These are phyloP conservation scores for Draba incana DNA, from an alignment of 345 rosid genomes.

Conservation along the genomic window DNA sequence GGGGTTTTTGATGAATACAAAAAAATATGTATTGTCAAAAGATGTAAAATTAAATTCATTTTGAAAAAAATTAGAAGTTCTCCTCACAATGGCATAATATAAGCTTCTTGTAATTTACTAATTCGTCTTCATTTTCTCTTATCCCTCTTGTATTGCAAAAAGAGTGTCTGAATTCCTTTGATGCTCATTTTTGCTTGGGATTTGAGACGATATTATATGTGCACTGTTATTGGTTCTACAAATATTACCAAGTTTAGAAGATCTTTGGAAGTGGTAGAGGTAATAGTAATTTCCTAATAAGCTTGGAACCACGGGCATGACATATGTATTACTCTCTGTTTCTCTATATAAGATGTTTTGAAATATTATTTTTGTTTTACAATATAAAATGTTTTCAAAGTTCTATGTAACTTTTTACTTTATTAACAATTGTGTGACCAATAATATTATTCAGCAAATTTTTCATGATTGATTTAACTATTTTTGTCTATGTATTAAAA, in stretches of 20 bases:
- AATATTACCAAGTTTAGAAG: neutral
- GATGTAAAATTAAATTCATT: conserved; percentile 9
- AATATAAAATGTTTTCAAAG: too few relatives aligned
- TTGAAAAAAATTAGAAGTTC: neutral
- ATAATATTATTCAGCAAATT: too few relatives aligned
- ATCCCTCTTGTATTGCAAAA: conserved; percentile 2
- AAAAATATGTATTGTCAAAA: conserved; percentile 16
- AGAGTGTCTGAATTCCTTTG: neutral
- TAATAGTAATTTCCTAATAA: neutral
- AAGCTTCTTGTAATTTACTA: neutral
- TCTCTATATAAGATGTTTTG: too few relatives aligned
- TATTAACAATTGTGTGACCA: too few relatives aligned
- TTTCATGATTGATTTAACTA: too few relatives aligned
- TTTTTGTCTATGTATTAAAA: too few relatives aligned
- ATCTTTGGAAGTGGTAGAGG: neutral
- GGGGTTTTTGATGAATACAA: conserved; percentile 21
- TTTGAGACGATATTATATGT: neutral
- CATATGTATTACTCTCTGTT: too few relatives aligned
- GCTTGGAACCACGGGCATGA: too few relatives aligned
- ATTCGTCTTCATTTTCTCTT: neutral
- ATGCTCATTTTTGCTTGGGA: neutral
- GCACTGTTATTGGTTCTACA: too few relatives aligned
- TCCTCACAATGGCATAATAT: conserved; percentile 6
- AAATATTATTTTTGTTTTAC: too few relatives aligned
- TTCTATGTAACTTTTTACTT: too few relatives aligned